These are phyloP conservation scores for Colletotrichum salicis DNA, from an alignment of 2,329 filamentous ascomycete species.

Conservation along the genomic window DNA sequence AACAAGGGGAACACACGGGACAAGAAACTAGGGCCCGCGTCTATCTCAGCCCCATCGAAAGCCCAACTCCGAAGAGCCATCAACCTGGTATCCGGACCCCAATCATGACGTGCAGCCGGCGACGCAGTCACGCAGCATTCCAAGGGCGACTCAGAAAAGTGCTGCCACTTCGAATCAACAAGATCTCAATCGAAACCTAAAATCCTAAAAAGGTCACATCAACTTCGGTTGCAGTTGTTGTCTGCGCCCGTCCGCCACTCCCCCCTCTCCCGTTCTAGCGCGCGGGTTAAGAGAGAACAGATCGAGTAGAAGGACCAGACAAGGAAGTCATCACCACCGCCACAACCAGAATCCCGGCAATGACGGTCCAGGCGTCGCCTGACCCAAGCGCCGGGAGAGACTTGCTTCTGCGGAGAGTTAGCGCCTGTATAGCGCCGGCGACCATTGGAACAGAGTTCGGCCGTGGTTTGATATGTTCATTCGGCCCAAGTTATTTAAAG, in stretches of 20 bases:
- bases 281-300: not conserved
- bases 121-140: no score
- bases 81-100: not conserved
- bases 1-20: not conserved
- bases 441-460: slow-evolving; percentile 22
- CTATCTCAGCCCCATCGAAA: not conserved
- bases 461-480: slow-evolving; percentile 25
- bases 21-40: not conserved
- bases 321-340: not conserved
- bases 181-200: not conserved
- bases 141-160: not conserved
- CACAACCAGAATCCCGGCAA: not conserved
- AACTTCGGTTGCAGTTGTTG: not conserved
- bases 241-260: no score
- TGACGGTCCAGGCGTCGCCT: not conserved
- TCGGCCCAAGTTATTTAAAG: not conserved
- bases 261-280: slow-evolving; percentile 4
- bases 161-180: not conserved
- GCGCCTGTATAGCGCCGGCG: not conserved
- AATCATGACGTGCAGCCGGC: not conserved
- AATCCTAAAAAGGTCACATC: not conserved
- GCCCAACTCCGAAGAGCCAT: not conserved
- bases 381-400: not conserved
- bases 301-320: not conserved
- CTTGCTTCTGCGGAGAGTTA: not conserved